Evolutionary conservation across 2,329 filamentous ascomycete species (phyloP), one percentile per base, ranked within the genome.

Genomic region (Ophiostoma ips): DNA sequence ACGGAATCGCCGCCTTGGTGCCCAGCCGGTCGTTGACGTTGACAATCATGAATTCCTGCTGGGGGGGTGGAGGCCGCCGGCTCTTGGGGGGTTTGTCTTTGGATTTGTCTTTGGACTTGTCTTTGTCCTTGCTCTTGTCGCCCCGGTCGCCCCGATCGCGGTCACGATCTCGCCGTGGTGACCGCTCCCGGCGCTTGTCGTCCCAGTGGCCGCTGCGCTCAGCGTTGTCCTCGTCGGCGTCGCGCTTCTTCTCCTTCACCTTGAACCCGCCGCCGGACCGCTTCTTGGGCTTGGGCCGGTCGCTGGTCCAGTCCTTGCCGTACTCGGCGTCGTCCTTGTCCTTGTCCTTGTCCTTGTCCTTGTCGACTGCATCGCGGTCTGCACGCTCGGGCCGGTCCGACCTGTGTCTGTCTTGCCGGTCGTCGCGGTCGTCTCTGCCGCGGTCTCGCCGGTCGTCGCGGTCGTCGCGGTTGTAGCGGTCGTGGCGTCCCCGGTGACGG

Each of bases 21-120:
- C 90, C 90, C 34, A 96, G 71, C n/a, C 90, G 78, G 66, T 96
- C 90, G 64, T 96, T 96, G 61, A 96, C 81, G 60, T 90, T 80
- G 16, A 96, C 89, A 57, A 96, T 95, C 84, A 95, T 94, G 19
- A 57, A 54, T 31, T 57, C 54, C 2, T 51, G 52, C 9, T 45
- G 43, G 4, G 44, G 44, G 1, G 34, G 35, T 15, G 16, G 50
- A 33, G 7, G 48, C 21, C 3, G 47, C 15, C 28, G 46, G 16
- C 18, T 5, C 43, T 31, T 44, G 15, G 41, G 41, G 8, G 41
- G 41, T 24, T 44, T 45, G n/a, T 51, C 52, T 51, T 87, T 83
- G 61, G 94, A 84, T 15, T 46, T 49, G 35, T 30, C 41, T 24
- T 55, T 58, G 28, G 28, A 35, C 15, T 12, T 36, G 40, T 8